A percentile compares a stretch with the other conserved stretches of the same genome.
Evolutionary conservation across 176 grass and related monocot genomes (phyloP).

Genomic region (Ananas comosus): DNA sequence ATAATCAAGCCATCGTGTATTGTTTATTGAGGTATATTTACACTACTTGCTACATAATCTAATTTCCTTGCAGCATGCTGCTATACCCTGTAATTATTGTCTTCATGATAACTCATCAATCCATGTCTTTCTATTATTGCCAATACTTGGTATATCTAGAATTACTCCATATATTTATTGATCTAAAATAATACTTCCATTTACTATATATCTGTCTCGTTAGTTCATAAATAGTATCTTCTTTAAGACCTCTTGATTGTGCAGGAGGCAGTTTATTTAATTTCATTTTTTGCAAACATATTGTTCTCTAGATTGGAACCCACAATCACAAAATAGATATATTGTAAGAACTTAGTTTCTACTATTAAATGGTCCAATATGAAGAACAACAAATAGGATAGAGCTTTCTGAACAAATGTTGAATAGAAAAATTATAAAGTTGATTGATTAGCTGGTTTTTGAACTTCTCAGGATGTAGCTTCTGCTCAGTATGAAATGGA

Average conservation of each 20-base stretch:
- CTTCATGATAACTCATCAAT: conserved; percentile 2
- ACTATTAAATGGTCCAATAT: not conserved
- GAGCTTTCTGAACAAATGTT: not conserved
- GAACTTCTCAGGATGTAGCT: conserved; percentile 83
- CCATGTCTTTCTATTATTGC: not conserved
- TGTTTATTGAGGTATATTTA: not conserved
- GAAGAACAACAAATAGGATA: not conserved
- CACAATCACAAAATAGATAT: not conserved
- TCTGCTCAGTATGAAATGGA: conserved; percentile 83
- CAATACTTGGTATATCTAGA: not conserved
- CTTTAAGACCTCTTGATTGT: not conserved
- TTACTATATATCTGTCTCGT: not conserved
- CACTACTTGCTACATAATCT: not conserved
- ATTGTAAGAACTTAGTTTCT: not conserved
- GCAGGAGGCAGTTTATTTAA: not conserved
- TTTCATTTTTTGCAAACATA: too few relatives aligned
- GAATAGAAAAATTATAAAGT: conserved; percentile 20
- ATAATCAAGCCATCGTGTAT: not conserved
- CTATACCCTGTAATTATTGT: not conserved
- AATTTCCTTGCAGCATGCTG: too few relatives aligned
- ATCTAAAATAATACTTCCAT: conserved; percentile 1
- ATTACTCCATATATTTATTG: too few relatives aligned
- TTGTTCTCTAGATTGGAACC: too few relatives aligned
- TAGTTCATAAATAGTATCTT: not conserved
- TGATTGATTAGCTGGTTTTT: conserved; percentile 83